Base-by-base conservation (phyloP, 1,284 basidiomycete genomes). In the Albatrellus sp. region DNA sequence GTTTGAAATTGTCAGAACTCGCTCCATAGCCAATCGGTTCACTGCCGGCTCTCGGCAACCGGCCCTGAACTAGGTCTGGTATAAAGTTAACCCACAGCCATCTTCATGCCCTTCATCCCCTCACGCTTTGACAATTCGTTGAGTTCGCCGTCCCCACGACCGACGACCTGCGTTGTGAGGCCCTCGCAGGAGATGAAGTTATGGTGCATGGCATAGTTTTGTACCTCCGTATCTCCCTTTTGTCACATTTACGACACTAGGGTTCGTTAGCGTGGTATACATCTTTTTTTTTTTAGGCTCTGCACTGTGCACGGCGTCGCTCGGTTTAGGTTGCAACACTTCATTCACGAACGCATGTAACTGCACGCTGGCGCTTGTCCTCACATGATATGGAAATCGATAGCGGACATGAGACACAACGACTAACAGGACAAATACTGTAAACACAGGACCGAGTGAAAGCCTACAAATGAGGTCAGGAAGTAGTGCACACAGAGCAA, bases 231-330 rank as follows among this genome's bases (percentile, higher is more conserved):
- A 87, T 87, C 84, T 81, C 77, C 81, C 75, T 71, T 61, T 67
- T 61, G 68, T 69, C 68, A 65, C 39, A 37, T 53, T 59, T 56
- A 48, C 57, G 66, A 70, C 66, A 62, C 62, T 60, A 68, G 80
- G 81, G 83, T 70, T 83, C 83, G 83, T 87, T 83, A 77, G 77
- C 41, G 77, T 75, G 82, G 84, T 81, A 80, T 68, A 87, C 83
- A 87, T 80, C 62, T 57, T 53, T 55, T 53, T 48, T 35, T 48
- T 45, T 50, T 29, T 24, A 30, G 5, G 14, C 13, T 3, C 37
- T 12, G 19, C 19, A 20, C 17, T 24, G 16, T 35, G 16, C 34
- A 35, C 34, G 3, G 5, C 13, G 10, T 35, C n/a, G 13, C 3
- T n/a, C 10, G 34, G 5, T 35, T 9, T 35, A 35, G 34, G 24